Base-by-base conservation (phyloP, 2,329 filamentous ascomycete species). In the Claviceps monticola region DNA sequence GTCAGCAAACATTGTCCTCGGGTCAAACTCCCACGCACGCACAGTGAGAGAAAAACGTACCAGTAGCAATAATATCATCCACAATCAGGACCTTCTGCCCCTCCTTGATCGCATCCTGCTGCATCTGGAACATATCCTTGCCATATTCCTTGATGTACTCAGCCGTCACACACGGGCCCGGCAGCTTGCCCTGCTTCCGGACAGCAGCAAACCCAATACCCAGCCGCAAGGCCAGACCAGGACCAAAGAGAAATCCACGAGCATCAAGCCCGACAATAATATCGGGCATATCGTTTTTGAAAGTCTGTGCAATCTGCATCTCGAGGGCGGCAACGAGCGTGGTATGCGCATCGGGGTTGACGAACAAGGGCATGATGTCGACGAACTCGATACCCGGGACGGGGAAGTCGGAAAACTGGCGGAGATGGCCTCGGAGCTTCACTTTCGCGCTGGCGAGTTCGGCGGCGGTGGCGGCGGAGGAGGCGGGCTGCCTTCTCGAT, bases 1-100 rank as follows among this genome's bases (percentile, higher is more conserved):
- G 48, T 50, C 42, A 50, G 48, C 39, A n/a, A 11, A 21, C 1
- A 34, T 34, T 11, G 4, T 34, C 9, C 29, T 34, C 29, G 29
- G 29, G 29, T 34, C 29, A 34, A 29, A 9, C 29, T 19, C 42
- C 37, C 23, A 14, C 14, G 21, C 5, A 11, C n/a, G 39, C 21
- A 17, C 16, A 7, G 0, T 19, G 17, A 9, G 4, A 26, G 36
- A 49, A 26, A 43, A 49, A 71, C 84, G 68, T 75, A 95, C 91
- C 91, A 58, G 93, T 98, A 53, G 93, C 93, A 72, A 98, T 97
- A 64, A 98, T 95, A 68, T 98, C 93, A 69, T 98, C 93, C 36
- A 98, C 89, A 58, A 98, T 79, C 56, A 98, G 74, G 53, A 95
- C 91, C 68, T 84, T 90, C 73, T 95, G 88, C 38, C 90, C 90